Conservation (phyloP, 2,329 filamentous ascomycete species). For the Pyrenophora teres region DNA sequence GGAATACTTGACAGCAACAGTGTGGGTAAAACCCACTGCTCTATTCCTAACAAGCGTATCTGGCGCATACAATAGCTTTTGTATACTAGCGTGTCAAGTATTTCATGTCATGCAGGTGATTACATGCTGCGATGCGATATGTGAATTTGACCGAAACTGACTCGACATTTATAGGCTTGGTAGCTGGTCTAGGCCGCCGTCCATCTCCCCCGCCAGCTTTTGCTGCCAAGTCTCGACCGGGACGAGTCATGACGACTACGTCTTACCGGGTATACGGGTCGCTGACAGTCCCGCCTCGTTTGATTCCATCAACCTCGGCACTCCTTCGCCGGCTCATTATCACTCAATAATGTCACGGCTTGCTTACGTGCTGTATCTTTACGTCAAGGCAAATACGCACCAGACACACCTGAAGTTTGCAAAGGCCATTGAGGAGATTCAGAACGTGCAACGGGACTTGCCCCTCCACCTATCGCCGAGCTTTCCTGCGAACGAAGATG, state of each 20-base stretch:
- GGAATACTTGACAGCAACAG: no score
- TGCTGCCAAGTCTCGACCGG: constrained; percentile 14
- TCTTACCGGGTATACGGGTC: neutral
- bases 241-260: constrained; percentile 4
- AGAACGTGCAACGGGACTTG: constrained; percentile 3
- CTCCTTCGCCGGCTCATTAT: constrained; percentile 15
- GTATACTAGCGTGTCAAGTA: no score
- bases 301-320: neutral
- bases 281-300: constrained; percentile 4
- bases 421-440: constrained; percentile 16
- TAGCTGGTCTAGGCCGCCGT: constrained; percentile 16
- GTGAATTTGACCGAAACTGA: neutral
- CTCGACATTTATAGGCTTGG: constrained; percentile 9
- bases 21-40: no score
- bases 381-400: constrained; percentile 19
- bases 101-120: no score
- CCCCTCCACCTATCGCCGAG: constrained; percentile 9
- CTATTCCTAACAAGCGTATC: no score
- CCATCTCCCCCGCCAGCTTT: constrained; percentile 16
- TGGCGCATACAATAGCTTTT: no score
- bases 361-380: constrained; percentile 15
- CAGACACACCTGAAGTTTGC: constrained; percentile 14
- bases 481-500: constrained; percentile 12
- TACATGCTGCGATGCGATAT: neutral
- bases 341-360: constrained; percentile 16